phyloP scores from a whole-genome alignment of 805 yeast genomes.

The Candida adriatica region DNA sequence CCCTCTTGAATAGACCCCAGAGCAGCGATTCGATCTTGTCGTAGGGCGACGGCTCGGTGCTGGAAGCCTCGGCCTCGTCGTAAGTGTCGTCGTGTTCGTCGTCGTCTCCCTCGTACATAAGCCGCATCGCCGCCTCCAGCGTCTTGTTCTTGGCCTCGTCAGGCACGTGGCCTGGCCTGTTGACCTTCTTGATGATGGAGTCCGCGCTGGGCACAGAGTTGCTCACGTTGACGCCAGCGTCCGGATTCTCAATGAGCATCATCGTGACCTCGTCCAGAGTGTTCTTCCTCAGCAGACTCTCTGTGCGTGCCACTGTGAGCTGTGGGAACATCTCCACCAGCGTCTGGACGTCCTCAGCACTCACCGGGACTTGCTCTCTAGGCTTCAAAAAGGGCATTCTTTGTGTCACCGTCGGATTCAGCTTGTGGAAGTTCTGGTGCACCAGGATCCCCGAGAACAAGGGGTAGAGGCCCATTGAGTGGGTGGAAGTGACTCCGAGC shows the following conservation, averaged over 20 bases:
- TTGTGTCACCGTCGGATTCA: conserved; percentile 46
- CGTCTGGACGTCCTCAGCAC: conserved; percentile 26
- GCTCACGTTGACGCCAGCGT: conserved; percentile 20
- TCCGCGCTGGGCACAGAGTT: conserved; percentile 14
- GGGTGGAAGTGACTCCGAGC: conserved; percentile 37
- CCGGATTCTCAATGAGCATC: conserved; percentile 57
- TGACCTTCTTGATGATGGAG: conserved; percentile 10
- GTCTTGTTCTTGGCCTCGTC: conserved; percentile 52
- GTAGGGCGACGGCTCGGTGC: conserved; percentile 13
- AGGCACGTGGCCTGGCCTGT: conserved; percentile 26
- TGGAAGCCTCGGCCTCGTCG: conserved; percentile 39
- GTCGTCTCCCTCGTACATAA: conserved; percentile 69
- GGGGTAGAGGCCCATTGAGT: conserved; percentile 42
- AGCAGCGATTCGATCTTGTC: conserved; percentile 47
- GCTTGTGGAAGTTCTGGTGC: conserved; percentile 37
- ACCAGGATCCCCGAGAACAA: conserved; percentile 47
- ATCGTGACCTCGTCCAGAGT: conserved; percentile 54
- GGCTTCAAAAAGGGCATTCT: conserved; percentile 39
- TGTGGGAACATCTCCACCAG: conserved; percentile 62
- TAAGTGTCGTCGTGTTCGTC: conserved; percentile 83
- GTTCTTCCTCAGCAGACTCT: conserved; percentile 38
- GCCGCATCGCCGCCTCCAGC: conserved; percentile 49
- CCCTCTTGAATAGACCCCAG: conserved; percentile 48
- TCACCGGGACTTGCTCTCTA: conserved; percentile 1
- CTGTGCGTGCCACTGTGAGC: conserved; percentile 39